These are phyloP conservation scores for Boletus pseudo-olivaceus DNA, from an alignment of 768 basidiomycete species.

Conservation along the genomic window DNA sequence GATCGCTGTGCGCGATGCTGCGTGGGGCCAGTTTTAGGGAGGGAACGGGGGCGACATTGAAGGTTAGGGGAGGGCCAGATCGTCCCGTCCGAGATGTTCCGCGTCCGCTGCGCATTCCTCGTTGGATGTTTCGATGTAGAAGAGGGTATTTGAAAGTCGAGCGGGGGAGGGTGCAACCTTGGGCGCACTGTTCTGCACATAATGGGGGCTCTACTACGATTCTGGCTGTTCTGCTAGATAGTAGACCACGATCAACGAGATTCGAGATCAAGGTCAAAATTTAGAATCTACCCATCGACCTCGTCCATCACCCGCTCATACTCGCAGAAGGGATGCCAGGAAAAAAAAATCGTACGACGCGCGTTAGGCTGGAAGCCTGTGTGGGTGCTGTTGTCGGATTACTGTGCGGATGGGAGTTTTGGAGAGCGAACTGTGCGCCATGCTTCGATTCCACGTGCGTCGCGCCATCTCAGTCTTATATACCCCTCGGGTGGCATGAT, in stretches of 20 bases:
- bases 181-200: background rate
- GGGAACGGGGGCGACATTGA: background rate
- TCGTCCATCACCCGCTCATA: no score
- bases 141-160: background rate
- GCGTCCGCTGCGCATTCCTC: background rate
- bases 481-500: background rate
- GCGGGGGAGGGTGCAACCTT: background rate
- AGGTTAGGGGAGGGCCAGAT: background rate
- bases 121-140: background rate
- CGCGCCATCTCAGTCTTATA: background rate
- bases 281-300: background rate
- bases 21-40: background rate
- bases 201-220: background rate
- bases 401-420: conserved; percentile 1
- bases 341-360: background rate
- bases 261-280: background rate
- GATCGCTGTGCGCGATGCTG: background rate
- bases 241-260: background rate
- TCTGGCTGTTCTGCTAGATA: background rate
- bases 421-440: background rate
- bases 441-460: background rate
- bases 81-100: background rate
- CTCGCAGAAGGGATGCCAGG: background rate
- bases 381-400: background rate
- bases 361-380: background rate